Evolutionary conservation across 345 rosid genomes (phyloP).

Genomic region (Brassica carinata): DNA sequence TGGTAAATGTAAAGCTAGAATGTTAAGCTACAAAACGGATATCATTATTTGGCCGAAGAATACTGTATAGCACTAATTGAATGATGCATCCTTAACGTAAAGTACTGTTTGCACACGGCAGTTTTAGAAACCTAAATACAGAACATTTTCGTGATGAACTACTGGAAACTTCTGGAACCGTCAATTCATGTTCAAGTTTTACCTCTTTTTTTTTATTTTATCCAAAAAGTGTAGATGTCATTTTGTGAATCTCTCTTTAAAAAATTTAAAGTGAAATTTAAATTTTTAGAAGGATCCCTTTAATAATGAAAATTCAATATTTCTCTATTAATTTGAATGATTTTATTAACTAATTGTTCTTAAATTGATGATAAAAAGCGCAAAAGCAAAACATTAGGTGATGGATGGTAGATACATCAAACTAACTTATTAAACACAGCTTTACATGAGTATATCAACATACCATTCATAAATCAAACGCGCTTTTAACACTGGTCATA

Average conservation of each 20-base stretch:
- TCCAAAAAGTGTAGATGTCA: background rate
- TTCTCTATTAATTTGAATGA: background rate
- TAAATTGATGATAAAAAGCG: background rate
- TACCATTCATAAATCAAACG: background rate
- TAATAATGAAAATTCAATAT: background rate
- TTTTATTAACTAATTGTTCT: background rate
- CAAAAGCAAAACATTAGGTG: background rate
- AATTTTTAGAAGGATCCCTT: background rate
- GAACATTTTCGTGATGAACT: slow-evolving; percentile 4
- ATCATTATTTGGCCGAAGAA: background rate
- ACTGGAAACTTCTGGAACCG: background rate
- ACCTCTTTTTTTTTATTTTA: background rate
- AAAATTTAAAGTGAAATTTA: background rate
- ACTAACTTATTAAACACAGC: background rate
- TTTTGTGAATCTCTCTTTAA: too few relatives aligned
- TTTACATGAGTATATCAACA: background rate
- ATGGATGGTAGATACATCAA: background rate
- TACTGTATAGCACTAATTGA: background rate
- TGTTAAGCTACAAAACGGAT: slow-evolving; percentile 13
- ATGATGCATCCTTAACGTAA: slow-evolving; percentile 1
- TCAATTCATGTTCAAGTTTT: background rate
- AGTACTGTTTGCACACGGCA: background rate
- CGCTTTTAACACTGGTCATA: background rate
- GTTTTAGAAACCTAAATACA: slow-evolving; percentile 5
- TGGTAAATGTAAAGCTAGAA: background rate